These are phyloP conservation scores for Kluyveromyces sp. DNA, from an alignment of 1,139 yeast species.

Conservation along the genomic window DNA sequence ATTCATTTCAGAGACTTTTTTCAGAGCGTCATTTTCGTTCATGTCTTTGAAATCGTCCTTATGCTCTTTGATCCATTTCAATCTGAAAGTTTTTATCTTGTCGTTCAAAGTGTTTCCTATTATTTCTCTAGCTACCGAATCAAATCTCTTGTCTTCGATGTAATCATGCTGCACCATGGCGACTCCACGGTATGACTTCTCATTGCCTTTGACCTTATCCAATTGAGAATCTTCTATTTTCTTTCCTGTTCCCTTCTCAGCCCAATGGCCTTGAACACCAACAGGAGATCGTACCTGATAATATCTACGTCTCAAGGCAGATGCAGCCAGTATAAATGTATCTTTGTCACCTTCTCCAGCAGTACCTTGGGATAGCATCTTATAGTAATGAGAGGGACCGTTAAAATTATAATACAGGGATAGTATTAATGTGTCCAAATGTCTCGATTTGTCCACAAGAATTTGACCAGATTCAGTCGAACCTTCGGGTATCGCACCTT, in stretches of 20 bases:
- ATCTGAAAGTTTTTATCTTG: conserved; percentile 1
- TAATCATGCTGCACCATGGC: conserved; percentile 13
- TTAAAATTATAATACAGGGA: conserved; percentile 48
- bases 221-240: conserved; percentile 6
- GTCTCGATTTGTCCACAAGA: conserved; percentile 44
- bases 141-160: conserved; percentile 9
- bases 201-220: not conserved
- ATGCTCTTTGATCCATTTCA: conserved; percentile 7
- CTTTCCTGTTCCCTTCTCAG: conserved; percentile 7
- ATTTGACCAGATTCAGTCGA: conserved; percentile 58
- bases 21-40: conserved; percentile 2
- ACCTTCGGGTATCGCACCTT: conserved; percentile 49
- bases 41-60: conserved; percentile 2
- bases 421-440: conserved; percentile 43
- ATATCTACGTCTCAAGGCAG: conserved; percentile 33
- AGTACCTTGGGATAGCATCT: conserved; percentile 49
- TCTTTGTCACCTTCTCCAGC: conserved; percentile 65
- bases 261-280: conserved; percentile 11
- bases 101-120: conserved; percentile 3
- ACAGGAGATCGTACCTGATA: conserved; percentile 40
- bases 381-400: conserved; percentile 50
- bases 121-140: conserved; percentile 6
- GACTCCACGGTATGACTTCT: conserved; percentile 9
- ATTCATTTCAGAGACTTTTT: not conserved
- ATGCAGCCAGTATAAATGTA: conserved; percentile 51